Evolutionary conservation across 352 stramenopile species (phyloP).

Genomic region (Phytophthora sp.): DNA sequence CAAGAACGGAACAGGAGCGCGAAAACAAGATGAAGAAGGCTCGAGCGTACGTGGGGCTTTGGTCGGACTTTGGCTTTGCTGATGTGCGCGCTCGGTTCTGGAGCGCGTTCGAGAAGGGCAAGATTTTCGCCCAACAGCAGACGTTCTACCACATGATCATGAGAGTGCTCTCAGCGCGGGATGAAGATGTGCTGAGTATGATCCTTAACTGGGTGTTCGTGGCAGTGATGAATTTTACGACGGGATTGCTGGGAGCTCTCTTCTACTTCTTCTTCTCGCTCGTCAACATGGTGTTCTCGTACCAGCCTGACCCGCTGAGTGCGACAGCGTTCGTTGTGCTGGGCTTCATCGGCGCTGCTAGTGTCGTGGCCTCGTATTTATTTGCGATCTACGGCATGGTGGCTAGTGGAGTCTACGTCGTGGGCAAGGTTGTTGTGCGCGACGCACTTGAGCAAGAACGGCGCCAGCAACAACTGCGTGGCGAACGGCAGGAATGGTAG

Average conservation of each 20-base stretch:
- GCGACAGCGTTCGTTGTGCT: conserved; percentile 76
- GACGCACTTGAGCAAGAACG: conserved; percentile 80
- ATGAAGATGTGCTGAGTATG: conserved; percentile 82
- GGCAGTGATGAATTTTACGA: conserved; percentile 89
- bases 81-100: conserved; percentile 83
- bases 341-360: conserved; percentile 72
- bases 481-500: conserved; percentile 42
- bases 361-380: conserved; percentile 87
- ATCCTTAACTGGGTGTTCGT: conserved; percentile 87
- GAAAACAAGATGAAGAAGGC: conserved; percentile 85
- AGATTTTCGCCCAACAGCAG: conserved; percentile 87
- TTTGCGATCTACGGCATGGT: conserved; percentile 89
- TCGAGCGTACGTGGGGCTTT: conserved; percentile 78
- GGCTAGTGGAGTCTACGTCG: conserved; percentile 77
- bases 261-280: conserved; percentile 90
- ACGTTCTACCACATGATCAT: conserved; percentile 90
- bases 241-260: conserved; percentile 74
- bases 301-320: conserved; percentile 83
- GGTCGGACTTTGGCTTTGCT: conserved; percentile 83
- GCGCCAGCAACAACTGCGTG: conserved; percentile 61
- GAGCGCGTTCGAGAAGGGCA: conserved; percentile 83
- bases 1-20: conserved; percentile 53
- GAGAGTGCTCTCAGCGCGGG: conserved; percentile 63
- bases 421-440: conserved; percentile 77
- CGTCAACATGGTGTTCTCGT: conserved; percentile 83